A percentile compares a stretch with the other conserved stretches of the same genome.
Conservation (phyloP, 352 stramenopile species). For the Phytophthora pinifolia region DNA sequence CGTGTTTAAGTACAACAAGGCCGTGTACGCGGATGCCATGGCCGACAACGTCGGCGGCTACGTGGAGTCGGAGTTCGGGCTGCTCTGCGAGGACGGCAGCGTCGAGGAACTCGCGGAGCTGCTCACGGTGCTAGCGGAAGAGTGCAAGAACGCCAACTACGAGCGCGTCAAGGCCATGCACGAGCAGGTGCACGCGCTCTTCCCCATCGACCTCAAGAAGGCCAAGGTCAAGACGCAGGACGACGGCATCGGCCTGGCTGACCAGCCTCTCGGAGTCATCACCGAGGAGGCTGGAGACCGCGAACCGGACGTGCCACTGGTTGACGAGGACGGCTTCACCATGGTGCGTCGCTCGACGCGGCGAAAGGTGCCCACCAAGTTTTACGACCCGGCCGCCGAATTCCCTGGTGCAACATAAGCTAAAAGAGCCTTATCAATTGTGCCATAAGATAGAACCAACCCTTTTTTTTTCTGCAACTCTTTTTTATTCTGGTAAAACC, state of each 20-base stretch:
- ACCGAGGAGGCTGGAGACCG: conserved; percentile 32
- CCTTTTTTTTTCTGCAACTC: conserved; percentile 16
- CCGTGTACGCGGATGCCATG: conserved; percentile 67
- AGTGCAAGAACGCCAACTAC: conserved; percentile 82
- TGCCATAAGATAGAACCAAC: conserved; percentile 28
- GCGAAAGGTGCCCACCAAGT: conserved; percentile 64
- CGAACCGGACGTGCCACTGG: conserved; percentile 24
- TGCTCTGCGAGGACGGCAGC: conserved; percentile 80
- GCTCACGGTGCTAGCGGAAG: conserved; percentile 62
- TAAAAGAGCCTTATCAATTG: conserved; percentile 7
- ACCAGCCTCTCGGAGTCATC: conserved; percentile 29
- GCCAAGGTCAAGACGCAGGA: conserved; percentile 58
- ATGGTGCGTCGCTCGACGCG: conserved; percentile 71
- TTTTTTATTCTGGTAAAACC: no score
- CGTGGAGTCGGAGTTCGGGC: conserved; percentile 74
- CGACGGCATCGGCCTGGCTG: conserved; percentile 27
- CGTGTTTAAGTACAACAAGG: conserved; percentile 83
- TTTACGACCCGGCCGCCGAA: conserved; percentile 72
- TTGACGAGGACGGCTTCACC: conserved; percentile 80
- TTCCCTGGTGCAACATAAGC: conserved; percentile 78
- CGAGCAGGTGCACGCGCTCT: conserved; percentile 69
- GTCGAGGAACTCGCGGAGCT: conserved; percentile 71
- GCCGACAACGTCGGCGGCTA: conserved; percentile 67
- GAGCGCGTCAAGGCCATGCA: conserved; percentile 64
- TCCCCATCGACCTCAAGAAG: conserved; percentile 81